These are phyloP conservation scores for Cytauxzoon felis DNA, from an alignment of 169 alveolate genomes.

Conservation along the genomic window DNA sequence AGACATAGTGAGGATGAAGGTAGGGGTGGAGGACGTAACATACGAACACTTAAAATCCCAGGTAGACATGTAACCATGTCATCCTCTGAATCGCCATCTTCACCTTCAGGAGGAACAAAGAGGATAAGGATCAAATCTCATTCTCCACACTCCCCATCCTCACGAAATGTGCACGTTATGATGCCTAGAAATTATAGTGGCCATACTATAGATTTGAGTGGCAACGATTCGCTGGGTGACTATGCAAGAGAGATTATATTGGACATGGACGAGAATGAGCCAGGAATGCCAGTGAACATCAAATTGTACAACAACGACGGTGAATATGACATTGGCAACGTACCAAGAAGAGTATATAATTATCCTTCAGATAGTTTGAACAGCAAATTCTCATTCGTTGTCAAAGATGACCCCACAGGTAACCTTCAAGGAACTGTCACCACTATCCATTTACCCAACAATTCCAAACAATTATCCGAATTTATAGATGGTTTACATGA, in stretches of 20 bases:
- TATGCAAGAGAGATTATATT: conserved; percentile 32
- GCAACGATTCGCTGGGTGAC: conserved; percentile 45
- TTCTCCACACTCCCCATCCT: too few species aligned
- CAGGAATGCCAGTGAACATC: conserved; percentile 53
- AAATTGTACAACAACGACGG: conserved; percentile 31
- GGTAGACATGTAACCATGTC: conserved; percentile 1
- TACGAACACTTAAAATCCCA: background rate
- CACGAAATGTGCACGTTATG: conserved; percentile 39
- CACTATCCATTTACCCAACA: conserved; percentile 46
- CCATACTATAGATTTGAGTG: conserved; percentile 25
- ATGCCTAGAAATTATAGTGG: conserved; percentile 59
- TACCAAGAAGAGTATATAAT: conserved; percentile 40
- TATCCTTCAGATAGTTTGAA: conserved; percentile 39
- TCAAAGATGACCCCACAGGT: conserved; percentile 44
- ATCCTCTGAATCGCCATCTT: too few species aligned
- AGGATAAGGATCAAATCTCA: too few species aligned
- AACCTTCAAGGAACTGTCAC: conserved; percentile 44
- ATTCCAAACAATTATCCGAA: conserved; percentile 13
- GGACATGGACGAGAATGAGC: conserved; percentile 34
- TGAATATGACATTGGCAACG: conserved; percentile 9
- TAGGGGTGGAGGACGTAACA: background rate
- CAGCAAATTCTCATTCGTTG: conserved; percentile 44
- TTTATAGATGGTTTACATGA: conserved; percentile 1
- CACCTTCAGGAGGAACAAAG: too few species aligned
- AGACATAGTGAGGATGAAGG: background rate